phyloP scores from a whole-genome alignment of 768 basidiomycete genomes.

The Naganishia onofrii region DNA sequence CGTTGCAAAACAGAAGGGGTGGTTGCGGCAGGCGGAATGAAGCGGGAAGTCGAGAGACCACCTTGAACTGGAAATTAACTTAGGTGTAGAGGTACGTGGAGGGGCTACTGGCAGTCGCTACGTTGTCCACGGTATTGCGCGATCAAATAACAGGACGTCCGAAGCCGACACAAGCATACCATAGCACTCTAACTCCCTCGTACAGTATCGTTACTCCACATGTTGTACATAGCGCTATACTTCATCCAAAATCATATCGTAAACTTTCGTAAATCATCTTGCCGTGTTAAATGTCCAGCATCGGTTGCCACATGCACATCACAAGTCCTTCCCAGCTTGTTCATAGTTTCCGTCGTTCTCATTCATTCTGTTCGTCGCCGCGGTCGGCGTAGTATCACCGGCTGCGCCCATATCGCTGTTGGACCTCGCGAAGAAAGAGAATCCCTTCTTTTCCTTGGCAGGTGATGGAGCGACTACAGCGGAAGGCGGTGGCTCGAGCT shows the following conservation, averaged over 20 bases:
- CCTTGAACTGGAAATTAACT: too few species aligned
- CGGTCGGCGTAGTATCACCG: neutral
- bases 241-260: neutral
- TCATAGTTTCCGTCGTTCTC: neutral
- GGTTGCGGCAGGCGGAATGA: neutral
- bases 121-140: too few species aligned
- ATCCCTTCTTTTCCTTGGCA: neutral
- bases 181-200: neutral
- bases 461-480: conserved; percentile 1
- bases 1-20: neutral
- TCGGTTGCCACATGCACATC: neutral
- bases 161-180: neutral
- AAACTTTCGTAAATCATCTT: neutral
- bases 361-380: neutral
- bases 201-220: neutral
- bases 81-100: too few species aligned
- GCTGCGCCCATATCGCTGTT: conserved; percentile 9
- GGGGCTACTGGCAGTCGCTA: too few species aligned
- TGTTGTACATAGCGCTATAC: neutral
- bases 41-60: neutral
- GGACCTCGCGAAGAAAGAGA: conserved; percentile 16
- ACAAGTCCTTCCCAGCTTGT: neutral
- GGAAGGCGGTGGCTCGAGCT: conserved; percentile 10
- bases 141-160: too few species aligned
- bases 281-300: neutral